These are phyloP conservation scores for Ganoderma boninense DNA, from an alignment of 1,284 basidiomycete species.

Conservation along the genomic window DNA sequence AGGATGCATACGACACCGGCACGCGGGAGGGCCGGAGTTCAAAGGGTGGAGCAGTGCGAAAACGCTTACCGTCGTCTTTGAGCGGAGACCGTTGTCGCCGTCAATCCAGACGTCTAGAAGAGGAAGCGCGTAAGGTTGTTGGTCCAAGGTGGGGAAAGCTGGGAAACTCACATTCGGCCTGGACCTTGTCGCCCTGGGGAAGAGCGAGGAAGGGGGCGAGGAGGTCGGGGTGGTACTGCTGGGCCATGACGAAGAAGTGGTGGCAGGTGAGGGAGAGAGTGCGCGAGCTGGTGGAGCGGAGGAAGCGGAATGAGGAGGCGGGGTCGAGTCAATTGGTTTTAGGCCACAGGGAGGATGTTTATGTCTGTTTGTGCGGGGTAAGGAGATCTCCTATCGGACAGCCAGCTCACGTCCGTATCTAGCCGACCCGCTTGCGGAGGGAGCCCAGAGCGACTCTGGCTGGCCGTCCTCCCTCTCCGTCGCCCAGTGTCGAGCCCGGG, in stretches of 20 bases:
- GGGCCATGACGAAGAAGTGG: constrained; percentile 38
- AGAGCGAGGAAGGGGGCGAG: constrained; percentile 89
- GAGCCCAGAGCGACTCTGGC: not conserved
- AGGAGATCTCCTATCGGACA: constrained; percentile 25
- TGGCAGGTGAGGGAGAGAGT: constrained; percentile 23
- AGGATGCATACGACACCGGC: not conserved
- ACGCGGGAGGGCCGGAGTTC: not conserved
- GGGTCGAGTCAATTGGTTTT: constrained; percentile 27
- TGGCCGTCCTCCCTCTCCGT: not conserved
- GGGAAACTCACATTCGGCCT: constrained; percentile 85
- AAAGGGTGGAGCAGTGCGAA: not conserved
- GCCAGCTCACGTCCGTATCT: constrained; percentile 14
- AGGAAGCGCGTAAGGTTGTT: constrained; percentile 36
- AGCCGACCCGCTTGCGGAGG: constrained; percentile 11
- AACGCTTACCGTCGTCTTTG: constrained; percentile 85
- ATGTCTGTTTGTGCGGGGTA: constrained; percentile 31
- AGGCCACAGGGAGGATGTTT: constrained; percentile 26
- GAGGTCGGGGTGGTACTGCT: constrained; percentile 79
- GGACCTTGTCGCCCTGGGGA: constrained; percentile 86
- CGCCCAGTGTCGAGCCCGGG: not conserved
- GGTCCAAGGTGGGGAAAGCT: constrained; percentile 14
- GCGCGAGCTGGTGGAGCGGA: constrained; percentile 22
- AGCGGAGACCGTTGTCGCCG: constrained; percentile 91
- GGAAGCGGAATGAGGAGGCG: constrained; percentile 24
- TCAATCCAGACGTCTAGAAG: constrained; percentile 93